Evolutionary conservation across 2,329 filamentous ascomycete genomes (phyloP).

Genomic region (Hymenoscyphus linearis): DNA sequence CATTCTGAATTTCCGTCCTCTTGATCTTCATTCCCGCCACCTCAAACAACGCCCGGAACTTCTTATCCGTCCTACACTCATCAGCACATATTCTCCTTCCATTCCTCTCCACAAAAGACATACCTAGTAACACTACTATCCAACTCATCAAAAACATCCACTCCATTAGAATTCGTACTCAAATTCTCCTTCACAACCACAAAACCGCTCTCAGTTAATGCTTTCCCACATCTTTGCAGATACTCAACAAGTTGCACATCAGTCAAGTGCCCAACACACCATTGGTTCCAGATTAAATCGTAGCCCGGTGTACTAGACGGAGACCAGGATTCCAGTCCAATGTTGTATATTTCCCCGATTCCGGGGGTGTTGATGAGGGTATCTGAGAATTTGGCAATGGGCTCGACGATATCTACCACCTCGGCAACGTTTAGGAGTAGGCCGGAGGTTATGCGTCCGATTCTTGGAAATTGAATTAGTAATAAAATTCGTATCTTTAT

Average conservation of each 20-base stretch:
- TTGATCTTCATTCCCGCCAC: conserved; percentile 64
- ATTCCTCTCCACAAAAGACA: conserved; percentile 1
- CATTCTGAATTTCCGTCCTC: conserved; percentile 65
- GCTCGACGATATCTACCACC: conserved; percentile 78
- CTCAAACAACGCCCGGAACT: conserved; percentile 65
- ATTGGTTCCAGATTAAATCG: conserved; percentile 84
- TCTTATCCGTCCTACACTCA: conserved; percentile 56
- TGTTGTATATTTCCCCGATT: conserved; percentile 58
- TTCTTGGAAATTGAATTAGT: conserved; percentile 42
- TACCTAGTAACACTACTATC: conserved; percentile 74
- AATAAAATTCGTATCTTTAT: not conserved
- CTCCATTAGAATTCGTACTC: conserved; percentile 40
- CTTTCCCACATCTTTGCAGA: conserved; percentile 53
- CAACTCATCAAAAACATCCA: conserved; percentile 67
- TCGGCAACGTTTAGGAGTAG: conserved; percentile 67
- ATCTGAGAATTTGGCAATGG: conserved; percentile 73
- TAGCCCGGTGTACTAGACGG: conserved; percentile 47
- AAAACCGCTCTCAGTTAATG: conserved; percentile 48
- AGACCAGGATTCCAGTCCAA: conserved; percentile 71
- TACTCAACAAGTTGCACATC: conserved; percentile 67
- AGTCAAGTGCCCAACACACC: conserved; percentile 80
- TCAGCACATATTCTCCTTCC: conserved; percentile 1
- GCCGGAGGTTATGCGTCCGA: conserved; percentile 76
- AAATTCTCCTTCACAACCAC: conserved; percentile 82
- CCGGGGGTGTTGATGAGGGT: conserved; percentile 53